Conservation (phyloP, 2,329 filamentous ascomycete species). For the Hypoxylon sp. region DNA sequence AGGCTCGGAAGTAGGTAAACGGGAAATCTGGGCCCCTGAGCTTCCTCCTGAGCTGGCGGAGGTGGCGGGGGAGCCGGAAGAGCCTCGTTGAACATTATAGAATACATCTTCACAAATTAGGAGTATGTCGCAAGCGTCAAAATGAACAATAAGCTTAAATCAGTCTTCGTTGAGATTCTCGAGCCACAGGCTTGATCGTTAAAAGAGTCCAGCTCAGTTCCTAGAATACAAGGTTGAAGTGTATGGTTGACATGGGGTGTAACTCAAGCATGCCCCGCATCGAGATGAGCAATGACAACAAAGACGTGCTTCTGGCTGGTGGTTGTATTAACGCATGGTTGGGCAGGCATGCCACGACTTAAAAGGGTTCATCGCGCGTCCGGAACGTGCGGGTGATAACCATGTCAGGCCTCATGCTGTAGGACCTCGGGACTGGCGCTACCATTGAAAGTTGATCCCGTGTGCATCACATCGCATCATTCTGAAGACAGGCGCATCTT, state of each 20-base stretch:
- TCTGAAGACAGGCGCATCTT: conserved; percentile 27
- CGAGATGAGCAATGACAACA: conserved; percentile 33
- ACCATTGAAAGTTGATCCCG: conserved; percentile 45
- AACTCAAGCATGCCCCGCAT: conserved; percentile 33
- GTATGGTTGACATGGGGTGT: conserved; percentile 9
- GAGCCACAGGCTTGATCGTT: conserved; percentile 12
- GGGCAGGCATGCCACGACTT: conserved; percentile 34
- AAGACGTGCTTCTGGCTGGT: conserved; percentile 21
- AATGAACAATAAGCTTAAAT: neutral
- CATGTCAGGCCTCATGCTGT: conserved; percentile 32
- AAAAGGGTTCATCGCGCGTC: conserved; percentile 19
- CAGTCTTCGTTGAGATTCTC: neutral
- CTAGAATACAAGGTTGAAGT: conserved; percentile 1
- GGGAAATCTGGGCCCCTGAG: conserved; percentile 61
- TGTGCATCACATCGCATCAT: conserved; percentile 43
- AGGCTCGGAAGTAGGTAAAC: conserved; percentile 68
- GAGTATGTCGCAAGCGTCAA: neutral
- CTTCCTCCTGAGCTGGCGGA: conserved; percentile 26
- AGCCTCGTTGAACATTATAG: conserved; percentile 50
- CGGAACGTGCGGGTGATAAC: conserved; percentile 43
- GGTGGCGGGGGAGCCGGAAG: conserved; percentile 38
- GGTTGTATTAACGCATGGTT: conserved; percentile 29
- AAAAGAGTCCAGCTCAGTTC: conserved; percentile 31
- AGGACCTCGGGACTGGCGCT: conserved; percentile 14
- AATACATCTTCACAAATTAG: conserved; percentile 45